Evolutionary conservation across 2,329 filamentous ascomycete genomes (phyloP).

Genomic region (Ophiostoma novo-ulmi): DNA sequence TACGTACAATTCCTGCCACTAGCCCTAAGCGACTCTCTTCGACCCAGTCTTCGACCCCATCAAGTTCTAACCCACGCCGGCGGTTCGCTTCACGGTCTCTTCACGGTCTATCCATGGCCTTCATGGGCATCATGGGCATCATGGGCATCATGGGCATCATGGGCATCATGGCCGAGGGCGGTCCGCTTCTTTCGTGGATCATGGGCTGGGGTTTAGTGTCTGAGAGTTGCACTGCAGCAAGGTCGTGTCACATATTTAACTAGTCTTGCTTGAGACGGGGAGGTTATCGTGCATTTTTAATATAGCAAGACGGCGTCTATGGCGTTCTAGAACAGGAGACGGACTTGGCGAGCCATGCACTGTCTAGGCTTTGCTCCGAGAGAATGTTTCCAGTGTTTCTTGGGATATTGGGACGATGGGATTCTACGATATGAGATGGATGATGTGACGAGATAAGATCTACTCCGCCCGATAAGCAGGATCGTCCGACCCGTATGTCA

Average conservation of each 20-base stretch:
- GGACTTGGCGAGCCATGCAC: neutral
- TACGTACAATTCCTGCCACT: neutral
- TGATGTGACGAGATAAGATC: neutral
- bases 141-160: no score
- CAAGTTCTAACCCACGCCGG: no score
- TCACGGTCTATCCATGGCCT: no score
- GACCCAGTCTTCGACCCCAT: neutral
- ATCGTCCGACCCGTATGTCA: neutral
- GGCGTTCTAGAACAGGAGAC: neutral
- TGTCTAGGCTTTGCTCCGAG: neutral
- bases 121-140: neutral
- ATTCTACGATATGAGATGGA: neutral
- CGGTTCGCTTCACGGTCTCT: neutral
- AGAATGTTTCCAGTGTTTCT: neutral
- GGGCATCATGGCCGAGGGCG: neutral
- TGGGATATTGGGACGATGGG: neutral
- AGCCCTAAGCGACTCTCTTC: neutral
- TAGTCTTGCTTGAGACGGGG: neutral
- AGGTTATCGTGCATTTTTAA: neutral
- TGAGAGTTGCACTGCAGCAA: neutral
- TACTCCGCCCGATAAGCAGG: neutral
- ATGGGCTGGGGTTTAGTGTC: neutral
- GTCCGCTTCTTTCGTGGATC: neutral
- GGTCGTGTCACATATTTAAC: neutral
- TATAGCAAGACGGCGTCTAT: no score